These are phyloP conservation scores for Triangularia verruculosa DNA, from an alignment of 2,329 filamentous ascomycete genomes.

Conservation along the genomic window DNA sequence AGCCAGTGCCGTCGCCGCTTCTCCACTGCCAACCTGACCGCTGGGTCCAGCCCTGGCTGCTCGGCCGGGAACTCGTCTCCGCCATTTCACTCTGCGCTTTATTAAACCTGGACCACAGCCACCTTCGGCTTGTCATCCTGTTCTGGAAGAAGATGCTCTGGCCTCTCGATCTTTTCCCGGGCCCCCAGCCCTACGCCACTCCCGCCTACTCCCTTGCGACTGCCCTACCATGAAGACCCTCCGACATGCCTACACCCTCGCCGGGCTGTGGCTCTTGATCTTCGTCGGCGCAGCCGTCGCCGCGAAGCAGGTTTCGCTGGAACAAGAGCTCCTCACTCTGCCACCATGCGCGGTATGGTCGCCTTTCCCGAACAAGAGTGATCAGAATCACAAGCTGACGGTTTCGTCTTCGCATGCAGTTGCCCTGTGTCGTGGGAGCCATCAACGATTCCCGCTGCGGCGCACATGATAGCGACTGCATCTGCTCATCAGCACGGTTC, in stretches of 20 bases:
- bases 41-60: background rate
- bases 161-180: background rate
- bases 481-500: conserved; percentile 36
- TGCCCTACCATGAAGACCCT: conserved; percentile 16
- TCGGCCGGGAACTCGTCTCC: background rate
- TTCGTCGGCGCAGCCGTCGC: conserved; percentile 8
- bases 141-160: background rate
- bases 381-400: background rate
- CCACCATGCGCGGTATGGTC: conserved; percentile 19
- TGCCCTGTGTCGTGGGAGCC: background rate
- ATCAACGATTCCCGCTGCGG: background rate
- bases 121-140: background rate
- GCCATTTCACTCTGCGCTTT: background rate
- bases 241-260: conserved; percentile 13
- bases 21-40: background rate
- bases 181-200: background rate
- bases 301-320: conserved; percentile 4
- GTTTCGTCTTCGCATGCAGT: background rate
- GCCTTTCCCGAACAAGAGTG: background rate
- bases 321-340: background rate
- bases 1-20: background rate
- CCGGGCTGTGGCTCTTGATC: conserved; percentile 19
- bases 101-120: background rate
- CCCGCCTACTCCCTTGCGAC: background rate
- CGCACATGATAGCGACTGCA: conserved; percentile 25